Evolutionary conservation across 345 rosid species (phyloP).

Genomic region (Fremontodendron californicum): DNA sequence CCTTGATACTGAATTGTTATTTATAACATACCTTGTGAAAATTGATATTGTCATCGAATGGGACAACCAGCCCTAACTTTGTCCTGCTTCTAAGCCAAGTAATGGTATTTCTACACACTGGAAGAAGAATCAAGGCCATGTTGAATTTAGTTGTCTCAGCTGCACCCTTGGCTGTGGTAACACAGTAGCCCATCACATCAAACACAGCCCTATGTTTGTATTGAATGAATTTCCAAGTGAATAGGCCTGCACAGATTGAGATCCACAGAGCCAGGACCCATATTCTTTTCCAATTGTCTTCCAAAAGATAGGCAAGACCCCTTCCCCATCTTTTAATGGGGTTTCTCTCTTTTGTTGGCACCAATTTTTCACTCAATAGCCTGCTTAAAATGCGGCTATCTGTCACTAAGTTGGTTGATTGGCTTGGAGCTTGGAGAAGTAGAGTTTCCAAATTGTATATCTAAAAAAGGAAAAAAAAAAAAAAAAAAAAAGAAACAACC

Average conservation of each 20-base stretch:
- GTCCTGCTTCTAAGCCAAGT: conserved; percentile 73
- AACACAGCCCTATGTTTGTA: conserved; percentile 56
- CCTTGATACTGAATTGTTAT: too few relatives aligned
- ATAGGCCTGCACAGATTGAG: conserved; percentile 53
- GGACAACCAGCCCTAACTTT: conserved; percentile 48
- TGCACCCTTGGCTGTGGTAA: conserved; percentile 70
- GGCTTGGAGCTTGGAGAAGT: conserved; percentile 63
- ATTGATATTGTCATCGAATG: conserved; percentile 79
- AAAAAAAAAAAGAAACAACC: background rate
- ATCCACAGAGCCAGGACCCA: conserved; percentile 74
- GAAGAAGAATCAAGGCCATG: conserved; percentile 83
- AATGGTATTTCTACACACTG: conserved; percentile 73
- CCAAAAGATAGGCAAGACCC: conserved; percentile 41
- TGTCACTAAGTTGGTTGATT: conserved; percentile 37
- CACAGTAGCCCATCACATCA: conserved; percentile 71
- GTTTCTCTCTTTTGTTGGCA: conserved; percentile 61
- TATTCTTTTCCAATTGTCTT: conserved; percentile 79
- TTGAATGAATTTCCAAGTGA: conserved; percentile 77
- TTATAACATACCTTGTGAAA: conserved; percentile 62
- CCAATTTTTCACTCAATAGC: conserved; percentile 64
- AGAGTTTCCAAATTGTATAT: conserved; percentile 65
- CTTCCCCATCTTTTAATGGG: conserved; percentile 45
- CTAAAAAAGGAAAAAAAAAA: conserved; percentile 23
- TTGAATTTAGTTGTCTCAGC: conserved; percentile 78
- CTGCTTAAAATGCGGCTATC: conserved; percentile 61